Evolutionary conservation across 805 yeast genomes (phyloP).

Genomic region (Myxozyma geophila): DNA sequence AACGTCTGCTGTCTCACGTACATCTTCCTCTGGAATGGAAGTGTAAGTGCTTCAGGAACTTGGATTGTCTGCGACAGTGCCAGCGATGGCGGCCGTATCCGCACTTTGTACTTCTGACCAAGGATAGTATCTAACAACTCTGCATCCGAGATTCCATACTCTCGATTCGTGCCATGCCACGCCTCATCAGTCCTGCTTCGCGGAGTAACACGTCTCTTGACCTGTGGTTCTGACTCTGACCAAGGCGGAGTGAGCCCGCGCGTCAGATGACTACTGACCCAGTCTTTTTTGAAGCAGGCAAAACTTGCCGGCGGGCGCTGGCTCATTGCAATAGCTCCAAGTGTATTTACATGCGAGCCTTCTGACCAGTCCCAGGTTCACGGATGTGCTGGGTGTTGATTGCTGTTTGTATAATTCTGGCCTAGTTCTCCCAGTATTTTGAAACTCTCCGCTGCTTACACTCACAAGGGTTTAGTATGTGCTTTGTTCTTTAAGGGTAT

Average conservation of each 20-base stretch:
- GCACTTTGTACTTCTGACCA: conserved; percentile 19
- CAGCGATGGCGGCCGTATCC: conserved; percentile 12
- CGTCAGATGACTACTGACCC: background rate
- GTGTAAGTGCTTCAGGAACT: conserved; percentile 14
- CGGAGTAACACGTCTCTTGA: conserved; percentile 1
- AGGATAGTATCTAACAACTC: conserved; percentile 28
- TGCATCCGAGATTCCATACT: conserved; percentile 31
- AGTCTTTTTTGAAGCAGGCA: background rate
- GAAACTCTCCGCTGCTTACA: background rate
- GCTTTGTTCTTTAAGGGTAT: no score
- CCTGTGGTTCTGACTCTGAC: conserved; percentile 7
- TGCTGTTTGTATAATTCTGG: no score
- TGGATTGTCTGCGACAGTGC: conserved; percentile 6
- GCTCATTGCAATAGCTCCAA: no score
- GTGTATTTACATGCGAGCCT: no score
- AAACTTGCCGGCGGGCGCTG: background rate
- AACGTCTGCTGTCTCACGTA: conserved; percentile 10
- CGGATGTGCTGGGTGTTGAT: no score
- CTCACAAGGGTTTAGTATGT: background rate
- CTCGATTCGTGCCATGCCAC: conserved; percentile 27
- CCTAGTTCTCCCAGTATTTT: no score
- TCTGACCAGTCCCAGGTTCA: no score
- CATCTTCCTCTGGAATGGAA: conserved; percentile 24
- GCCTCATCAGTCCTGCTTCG: background rate
- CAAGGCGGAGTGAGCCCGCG: conserved; percentile 15